phyloP scores from a whole-genome alignment of 768 basidiomycete genomes.

The Naganishia kalamii region DNA sequence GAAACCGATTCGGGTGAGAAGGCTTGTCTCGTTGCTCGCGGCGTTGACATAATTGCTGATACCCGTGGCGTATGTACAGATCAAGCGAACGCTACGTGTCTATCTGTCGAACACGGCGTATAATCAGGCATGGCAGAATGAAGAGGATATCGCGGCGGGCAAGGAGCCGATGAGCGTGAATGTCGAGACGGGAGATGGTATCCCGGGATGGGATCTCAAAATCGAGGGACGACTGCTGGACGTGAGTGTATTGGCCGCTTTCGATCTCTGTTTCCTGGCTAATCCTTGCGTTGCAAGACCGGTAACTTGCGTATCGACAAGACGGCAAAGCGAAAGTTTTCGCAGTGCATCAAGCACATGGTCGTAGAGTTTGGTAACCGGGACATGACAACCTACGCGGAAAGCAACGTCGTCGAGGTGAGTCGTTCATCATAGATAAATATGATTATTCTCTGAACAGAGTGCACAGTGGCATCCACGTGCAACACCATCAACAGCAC shows the following conservation, averaged over 20 bases:
- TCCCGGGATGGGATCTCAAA: slow-evolving; percentile 80
- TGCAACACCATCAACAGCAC: slow-evolving; percentile 47
- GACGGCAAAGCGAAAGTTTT: slow-evolving; percentile 63
- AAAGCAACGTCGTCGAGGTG: slow-evolving; percentile 86
- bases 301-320: slow-evolving; percentile 44
- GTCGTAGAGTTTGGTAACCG: slow-evolving; percentile 74
- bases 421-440: slow-evolving; percentile 23
- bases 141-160: not conserved
- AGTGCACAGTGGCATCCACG: slow-evolving; percentile 46
- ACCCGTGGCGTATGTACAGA: slow-evolving; percentile 50
- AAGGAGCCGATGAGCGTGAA: slow-evolving; percentile 16
- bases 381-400: slow-evolving; percentile 70
- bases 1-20: slow-evolving; percentile 62
- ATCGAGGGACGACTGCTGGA: slow-evolving; percentile 76
- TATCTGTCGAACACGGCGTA: slow-evolving; percentile 84
- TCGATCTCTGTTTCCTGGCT: not conserved
- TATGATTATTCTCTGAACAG: not conserved
- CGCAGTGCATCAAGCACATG: slow-evolving; percentile 74
- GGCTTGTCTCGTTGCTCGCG: not conserved
- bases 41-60: not conserved
- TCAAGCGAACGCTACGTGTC: slow-evolving; percentile 72
- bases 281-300: slow-evolving; percentile 28
- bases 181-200: slow-evolving; percentile 76
- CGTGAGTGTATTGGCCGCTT: slow-evolving; percentile 32
- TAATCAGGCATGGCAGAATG: slow-evolving; percentile 74